These are phyloP conservation scores for Meira nashicola DNA, from an alignment of 1,284 basidiomycete species.

Conservation along the genomic window DNA sequence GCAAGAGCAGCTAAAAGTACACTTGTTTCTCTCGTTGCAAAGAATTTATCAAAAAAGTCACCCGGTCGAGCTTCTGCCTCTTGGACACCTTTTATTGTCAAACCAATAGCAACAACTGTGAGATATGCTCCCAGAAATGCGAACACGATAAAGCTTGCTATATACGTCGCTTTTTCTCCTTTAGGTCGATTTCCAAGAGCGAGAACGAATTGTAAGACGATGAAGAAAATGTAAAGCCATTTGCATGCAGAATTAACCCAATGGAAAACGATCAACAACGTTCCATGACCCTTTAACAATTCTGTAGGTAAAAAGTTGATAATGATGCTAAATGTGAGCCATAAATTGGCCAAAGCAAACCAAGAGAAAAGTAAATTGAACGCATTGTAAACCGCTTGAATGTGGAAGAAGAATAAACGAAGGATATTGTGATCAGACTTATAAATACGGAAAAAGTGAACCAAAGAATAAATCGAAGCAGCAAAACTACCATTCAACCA, in stretches of 20 bases:
- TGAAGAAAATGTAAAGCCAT: conserved; percentile 79
- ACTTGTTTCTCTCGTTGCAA: conserved; percentile 33
- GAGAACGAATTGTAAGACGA: conserved; percentile 85
- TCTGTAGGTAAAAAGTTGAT: conserved; percentile 73
- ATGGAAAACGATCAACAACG: conserved; percentile 64
- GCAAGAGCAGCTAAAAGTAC: conserved; percentile 49
- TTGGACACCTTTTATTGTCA: conserved; percentile 38
- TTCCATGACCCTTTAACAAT: conserved; percentile 69
- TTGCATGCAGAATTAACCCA: conserved; percentile 72
- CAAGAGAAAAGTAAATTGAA: conserved; percentile 87
- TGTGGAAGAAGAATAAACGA: conserved; percentile 87
- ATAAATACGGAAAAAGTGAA: conserved; percentile 90
- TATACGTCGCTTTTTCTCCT: conserved; percentile 78
- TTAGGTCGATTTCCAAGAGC: conserved; percentile 87
- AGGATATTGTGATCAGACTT: conserved; percentile 73
- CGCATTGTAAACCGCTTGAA: conserved; percentile 86
- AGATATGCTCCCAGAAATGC: conserved; percentile 48
- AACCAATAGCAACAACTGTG: conserved; percentile 45
- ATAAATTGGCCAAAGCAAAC: conserved; percentile 86
- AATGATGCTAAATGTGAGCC: conserved; percentile 93
- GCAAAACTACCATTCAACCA: conserved; percentile 98
- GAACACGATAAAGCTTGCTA: conserved; percentile 69
- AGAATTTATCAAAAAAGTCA: conserved; percentile 25
- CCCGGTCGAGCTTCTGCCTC: conserved; percentile 8
- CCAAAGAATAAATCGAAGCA: conserved; percentile 79